phyloP scores from a whole-genome alignment of 306 rosid genomes.

The Quillaja saponaria region DNA sequence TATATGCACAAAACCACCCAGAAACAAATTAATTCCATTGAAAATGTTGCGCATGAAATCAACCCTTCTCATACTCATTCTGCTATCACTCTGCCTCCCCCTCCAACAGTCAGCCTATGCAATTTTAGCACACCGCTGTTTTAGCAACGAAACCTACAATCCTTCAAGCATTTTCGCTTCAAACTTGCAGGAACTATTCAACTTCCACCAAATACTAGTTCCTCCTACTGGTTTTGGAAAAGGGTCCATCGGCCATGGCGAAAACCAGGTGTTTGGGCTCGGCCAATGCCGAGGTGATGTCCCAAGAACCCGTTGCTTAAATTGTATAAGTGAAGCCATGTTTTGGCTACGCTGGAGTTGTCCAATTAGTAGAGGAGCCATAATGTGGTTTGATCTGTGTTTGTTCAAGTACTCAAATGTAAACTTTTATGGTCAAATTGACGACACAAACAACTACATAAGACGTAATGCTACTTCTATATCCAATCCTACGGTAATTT shows the following conservation, averaged over 20 bases:
- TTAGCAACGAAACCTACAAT: too few species aligned
- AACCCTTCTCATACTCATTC: too few species aligned
- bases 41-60: too few species aligned
- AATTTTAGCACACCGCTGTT: not conserved
- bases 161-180: not conserved
- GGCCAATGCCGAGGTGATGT: conserved; percentile 4
- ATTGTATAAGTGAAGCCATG: conserved; percentile 7
- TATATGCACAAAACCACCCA: too few species aligned
- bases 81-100: too few species aligned
- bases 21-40: too few species aligned
- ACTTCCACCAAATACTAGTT: not conserved
- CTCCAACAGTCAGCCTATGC: not conserved
- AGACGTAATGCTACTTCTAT: not conserved
- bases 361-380: not conserved
- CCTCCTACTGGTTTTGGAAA: conserved; percentile 1
- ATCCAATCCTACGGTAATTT: not conserved
- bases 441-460: not conserved
- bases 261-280: not conserved
- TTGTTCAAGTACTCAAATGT: not conserved
- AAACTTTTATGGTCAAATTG: conserved; percentile 19
- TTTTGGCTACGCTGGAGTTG: not conserved
- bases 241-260: not conserved
- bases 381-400: conserved; percentile 14
- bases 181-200: conserved; percentile 13
- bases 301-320: not conserved